Evolutionary conservation across 345 rosid genomes (phyloP), one percentile per base, ranked within the genome.

Genomic region (Populus euphratica): DNA sequence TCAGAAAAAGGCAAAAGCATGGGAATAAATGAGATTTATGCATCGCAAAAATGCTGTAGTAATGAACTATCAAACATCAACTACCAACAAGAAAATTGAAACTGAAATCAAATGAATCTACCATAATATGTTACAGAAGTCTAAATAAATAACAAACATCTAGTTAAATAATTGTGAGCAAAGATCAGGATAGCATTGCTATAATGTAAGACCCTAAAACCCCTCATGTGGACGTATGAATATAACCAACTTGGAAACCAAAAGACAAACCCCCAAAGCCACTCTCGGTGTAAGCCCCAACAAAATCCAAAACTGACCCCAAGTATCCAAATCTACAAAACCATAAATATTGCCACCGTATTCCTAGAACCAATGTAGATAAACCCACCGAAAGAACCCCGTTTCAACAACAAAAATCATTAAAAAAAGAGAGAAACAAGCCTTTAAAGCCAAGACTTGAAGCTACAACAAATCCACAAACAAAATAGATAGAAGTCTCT

Each of bases 231-330:
- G 72, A 75, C 72, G 73, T 66, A 69, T 61, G 49, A 39, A 70
- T 43, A 68, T 23, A 23, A 76, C 68, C 85, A 78, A 76, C 78
- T 80, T 71, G 83, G 81, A 76, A 77, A 78, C 76, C 73, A 50
- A n/a, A 84, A 72, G 81, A 78, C 90, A 84, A 77, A 76, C 75
- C 80, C 91, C 91, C 80, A 78, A 80, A 83, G 86, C 86, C 85
- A 84, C 87, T 86, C 88, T 81, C 88, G 86, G 77, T 86, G 88
- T 73, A 80, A 83, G 85, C 67, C 83, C 74, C 80, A 72, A 70
- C 85, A 77, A 47, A 82, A 85, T 78, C 86, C 86, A 79, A 85
- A 80, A 79, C 77, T 65, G 25, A 70, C 33, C 72, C 44, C 43
- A 52, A 77, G 73, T 72, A 35, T 63, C 63, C 73, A 83, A 70